Base-by-base conservation (phyloP, 495 filamentous ascomycete genomes). In the Xylaria sp. region DNA sequence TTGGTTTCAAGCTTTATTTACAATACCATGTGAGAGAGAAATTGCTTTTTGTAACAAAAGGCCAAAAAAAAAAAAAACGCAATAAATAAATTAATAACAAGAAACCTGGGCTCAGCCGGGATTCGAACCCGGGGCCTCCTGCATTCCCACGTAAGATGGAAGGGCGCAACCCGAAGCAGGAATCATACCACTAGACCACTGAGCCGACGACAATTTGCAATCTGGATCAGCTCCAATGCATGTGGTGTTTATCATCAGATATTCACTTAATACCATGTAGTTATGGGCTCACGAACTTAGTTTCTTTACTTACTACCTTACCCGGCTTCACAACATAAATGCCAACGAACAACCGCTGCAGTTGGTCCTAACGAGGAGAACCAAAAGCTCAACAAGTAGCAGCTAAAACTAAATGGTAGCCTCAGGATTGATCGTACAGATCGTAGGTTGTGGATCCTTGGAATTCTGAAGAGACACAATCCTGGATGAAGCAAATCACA, bases 181-280 rank as follows among this genome's bases (percentile, higher is more conserved):
- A 71, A 71, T 71, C 68, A 71, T 71, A 71, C 69, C 69, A 66
- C 69, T 71, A 71, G 69, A 71, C 69, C 69, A 71, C 58, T 71
- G 61, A 71, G 69, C 69, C 69, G 5, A 31, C 8, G 12, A 55
- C 12, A 3, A 21, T n/a, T 15, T 29, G 3, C 6, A 17, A 29
- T 15, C 26, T 21, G 7, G 15, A 55, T 15, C 4, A 8, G 0
- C 4, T 6, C 26, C 21, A 15, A 17, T 2, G 14, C 17, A 31
- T 1, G 6, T 17, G 52, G 52, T 8, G 24, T 6, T 9, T 31
- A 31, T 55, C 5, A 15, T 0, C 0, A 1, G 1, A 31, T 55
- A 31, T 31, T 14, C 5, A 15, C 43, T n/a, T 15, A 37, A 37
- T 4, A 3, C 35, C 35, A 8, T 11, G 48, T 12, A 2, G n/a